A percentile compares a stretch with the other conserved stretches of the same genome.
Conservation (phyloP, 106 monocot species). For the Xerophyta viscosa region DNA sequence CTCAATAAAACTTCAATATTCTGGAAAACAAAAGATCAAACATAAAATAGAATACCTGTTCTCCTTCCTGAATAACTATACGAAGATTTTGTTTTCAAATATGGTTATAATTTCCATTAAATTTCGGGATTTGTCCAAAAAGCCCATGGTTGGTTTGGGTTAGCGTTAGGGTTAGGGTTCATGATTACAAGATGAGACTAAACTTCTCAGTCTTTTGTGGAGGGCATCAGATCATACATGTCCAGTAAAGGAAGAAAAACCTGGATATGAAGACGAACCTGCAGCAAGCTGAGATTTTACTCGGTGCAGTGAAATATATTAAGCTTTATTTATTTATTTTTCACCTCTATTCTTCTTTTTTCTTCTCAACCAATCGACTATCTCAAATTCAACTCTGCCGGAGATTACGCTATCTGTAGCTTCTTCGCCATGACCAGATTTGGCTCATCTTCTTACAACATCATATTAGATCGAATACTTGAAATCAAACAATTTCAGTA, state of each 20-base stretch:
- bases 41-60: no score
- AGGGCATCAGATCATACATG: background rate
- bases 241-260: background rate
- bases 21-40: background rate
- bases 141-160: background rate
- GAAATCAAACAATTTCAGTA: background rate
- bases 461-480: background rate
- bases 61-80: no score
- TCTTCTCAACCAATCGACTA: no score
- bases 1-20: background rate
- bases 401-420: no score
- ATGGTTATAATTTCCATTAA: background rate
- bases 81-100: background rate
- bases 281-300: no score
- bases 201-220: background rate
- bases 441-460: no score
- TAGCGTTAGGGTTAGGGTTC: constrained; percentile 3
- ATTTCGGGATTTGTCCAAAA: background rate
- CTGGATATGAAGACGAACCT: no score
- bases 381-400: no score
- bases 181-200: background rate
- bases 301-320: no score
- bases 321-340: no score
- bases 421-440: no score
- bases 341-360: no score